Evolutionary conservation across 2,329 filamentous ascomycete species (phyloP), one percentile per base, ranked within the genome.

Genomic region (Fusarium penzigii): DNA sequence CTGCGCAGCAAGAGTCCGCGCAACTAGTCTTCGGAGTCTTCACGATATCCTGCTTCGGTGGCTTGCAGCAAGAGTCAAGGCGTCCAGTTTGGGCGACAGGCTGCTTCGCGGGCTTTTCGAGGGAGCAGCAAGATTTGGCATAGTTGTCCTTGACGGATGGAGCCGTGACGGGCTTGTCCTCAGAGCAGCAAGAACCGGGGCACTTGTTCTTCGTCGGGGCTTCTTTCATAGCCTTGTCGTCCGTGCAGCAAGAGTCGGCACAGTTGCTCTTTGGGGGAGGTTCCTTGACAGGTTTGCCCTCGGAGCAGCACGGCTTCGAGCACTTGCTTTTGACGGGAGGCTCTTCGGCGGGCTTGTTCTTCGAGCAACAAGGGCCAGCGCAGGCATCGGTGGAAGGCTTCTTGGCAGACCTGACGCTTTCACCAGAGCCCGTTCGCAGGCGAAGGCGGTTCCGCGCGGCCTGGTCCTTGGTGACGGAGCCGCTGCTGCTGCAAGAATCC

Each of bases 401-500:
- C 17, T 49, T 57, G 40, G 20, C 40, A 11, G 32, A 46, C n/a
- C 48, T 51, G 5, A 9, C 39, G 16, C 42, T 59, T n/a, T 55
- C 53, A 8, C 25, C 38, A 11, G 56, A 62, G 36, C 43, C 16
- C 29, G 57, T 64, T 44, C 52, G 53, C 3, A 52, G 39, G 10
- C 45, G 50, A 39, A 54, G 41, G 14, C 46, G 49, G 17, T 56
- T 58, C 46, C 57, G 42, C 1, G 29, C 51, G 25, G 53, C 52
- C 10, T 51, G 46, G 2, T 53, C 39, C 40, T 59, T 53, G 8
- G 49, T 49, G n/a, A 36, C 49, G 10, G 46, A 44, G 14, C 56
- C 52, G 4, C 43, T 63, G 13, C 49, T 52, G 42, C 66, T 64
- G 53, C 65, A 67, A 0, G 68, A 67, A 42, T 66, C 66, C 4